Evolutionary conservation across 495 filamentous ascomycete species (phyloP).

Genomic region (Penicillium soppii): DNA sequence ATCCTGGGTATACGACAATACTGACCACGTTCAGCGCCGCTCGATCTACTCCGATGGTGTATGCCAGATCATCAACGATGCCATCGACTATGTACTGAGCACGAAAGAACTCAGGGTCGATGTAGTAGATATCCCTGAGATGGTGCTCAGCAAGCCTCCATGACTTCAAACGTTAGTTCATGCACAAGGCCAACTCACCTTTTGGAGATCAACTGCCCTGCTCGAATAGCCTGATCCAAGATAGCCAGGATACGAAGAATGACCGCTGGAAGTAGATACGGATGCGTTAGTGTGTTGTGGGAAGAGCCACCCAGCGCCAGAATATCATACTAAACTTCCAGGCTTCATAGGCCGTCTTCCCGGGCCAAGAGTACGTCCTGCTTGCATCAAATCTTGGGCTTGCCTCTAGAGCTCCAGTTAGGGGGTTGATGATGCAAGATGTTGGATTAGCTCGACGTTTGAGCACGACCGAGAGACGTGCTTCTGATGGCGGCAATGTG

Average conservation of each 20-base stretch:
- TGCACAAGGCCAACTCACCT: slow-evolving; percentile 49
- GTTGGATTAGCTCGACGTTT: slow-evolving; percentile 23
- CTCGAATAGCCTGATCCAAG: slow-evolving; percentile 65
- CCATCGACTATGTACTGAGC: slow-evolving; percentile 72
- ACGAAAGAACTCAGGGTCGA: slow-evolving; percentile 74
- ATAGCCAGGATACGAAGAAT: slow-evolving; percentile 68
- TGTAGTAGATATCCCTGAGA: slow-evolving; percentile 85
- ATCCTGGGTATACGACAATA: background rate
- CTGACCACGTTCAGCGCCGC: slow-evolving; percentile 38
- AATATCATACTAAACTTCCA: slow-evolving; percentile 60
- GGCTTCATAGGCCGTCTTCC: slow-evolving; percentile 56
- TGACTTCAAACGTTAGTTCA: background rate
- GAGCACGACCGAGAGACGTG: slow-evolving; percentile 31
- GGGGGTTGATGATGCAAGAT: slow-evolving; percentile 26
- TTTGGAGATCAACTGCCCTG: slow-evolving; percentile 68
- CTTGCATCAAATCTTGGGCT: slow-evolving; percentile 6
- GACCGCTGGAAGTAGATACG: slow-evolving; percentile 42
- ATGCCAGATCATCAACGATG: slow-evolving; percentile 82
- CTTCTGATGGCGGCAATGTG: slow-evolving; percentile 22
- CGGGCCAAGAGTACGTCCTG: slow-evolving; percentile 55
- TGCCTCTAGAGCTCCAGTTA: slow-evolving; percentile 31
- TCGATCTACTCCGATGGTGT: slow-evolving; percentile 54
- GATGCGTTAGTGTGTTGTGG: background rate
- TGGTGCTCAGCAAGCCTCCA: background rate
- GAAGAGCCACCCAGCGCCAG: background rate